These are phyloP conservation scores for Thuja plicata DNA, from an alignment of 83 land plant species.

Conservation along the genomic window DNA sequence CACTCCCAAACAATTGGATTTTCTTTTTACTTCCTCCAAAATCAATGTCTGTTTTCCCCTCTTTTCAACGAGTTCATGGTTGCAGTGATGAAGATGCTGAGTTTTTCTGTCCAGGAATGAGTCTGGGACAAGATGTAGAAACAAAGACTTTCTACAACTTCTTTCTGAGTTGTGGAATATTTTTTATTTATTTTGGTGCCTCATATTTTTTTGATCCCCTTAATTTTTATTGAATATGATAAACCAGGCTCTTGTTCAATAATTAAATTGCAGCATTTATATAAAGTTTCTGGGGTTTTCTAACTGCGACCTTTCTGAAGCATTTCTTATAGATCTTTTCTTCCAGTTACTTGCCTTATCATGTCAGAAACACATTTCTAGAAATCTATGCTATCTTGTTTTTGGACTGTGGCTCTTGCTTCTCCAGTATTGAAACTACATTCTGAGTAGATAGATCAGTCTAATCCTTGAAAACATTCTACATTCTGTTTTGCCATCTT, in stretches of 20 bases:
- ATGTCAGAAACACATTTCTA: not conserved
- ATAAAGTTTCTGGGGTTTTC: not conserved
- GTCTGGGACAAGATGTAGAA: conserved; percentile 14
- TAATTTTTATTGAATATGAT: conserved; percentile 29
- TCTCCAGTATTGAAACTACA: not conserved
- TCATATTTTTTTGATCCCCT: conserved; percentile 41
- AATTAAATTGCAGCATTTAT: not conserved
- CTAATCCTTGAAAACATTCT: no score
- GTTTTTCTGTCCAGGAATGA: not conserved
- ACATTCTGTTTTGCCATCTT: no score
- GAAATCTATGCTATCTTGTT: not conserved
- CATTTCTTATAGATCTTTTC: conserved; percentile 9
- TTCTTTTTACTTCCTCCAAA: conserved; percentile 48
- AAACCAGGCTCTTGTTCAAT: conserved; percentile 18
- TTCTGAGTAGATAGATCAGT: no score
- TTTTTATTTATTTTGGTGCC: conserved; percentile 44
- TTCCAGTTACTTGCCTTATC: conserved; percentile 5
- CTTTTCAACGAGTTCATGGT: conserved; percentile 61
- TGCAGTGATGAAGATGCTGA: conserved; percentile 9
- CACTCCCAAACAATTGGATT: conserved; percentile 35
- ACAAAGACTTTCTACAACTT: conserved; percentile 18
- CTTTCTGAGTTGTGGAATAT: conserved; percentile 9
- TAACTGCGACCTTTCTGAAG: not conserved
- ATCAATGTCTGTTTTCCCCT: conserved; percentile 58
- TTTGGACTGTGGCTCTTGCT: not conserved